phyloP scores from a whole-genome alignment of 139 green algal species.

The Chlorella sp. region DNA sequence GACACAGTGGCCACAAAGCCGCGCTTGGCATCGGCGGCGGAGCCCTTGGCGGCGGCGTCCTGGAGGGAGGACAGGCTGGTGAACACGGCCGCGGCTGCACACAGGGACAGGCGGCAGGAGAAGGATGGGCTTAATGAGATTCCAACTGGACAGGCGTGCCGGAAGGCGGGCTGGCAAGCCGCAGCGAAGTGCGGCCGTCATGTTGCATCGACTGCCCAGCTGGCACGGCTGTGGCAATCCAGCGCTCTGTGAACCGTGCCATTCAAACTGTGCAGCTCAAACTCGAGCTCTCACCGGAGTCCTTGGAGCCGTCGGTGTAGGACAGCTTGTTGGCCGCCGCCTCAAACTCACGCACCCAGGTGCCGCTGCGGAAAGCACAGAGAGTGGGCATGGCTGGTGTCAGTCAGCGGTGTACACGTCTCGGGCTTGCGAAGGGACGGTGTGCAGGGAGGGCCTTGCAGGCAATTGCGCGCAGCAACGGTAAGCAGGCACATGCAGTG shows the following conservation, averaged over 20 bases:
- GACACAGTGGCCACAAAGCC: slow-evolving; percentile 56
- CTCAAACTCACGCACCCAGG: slow-evolving; percentile 62
- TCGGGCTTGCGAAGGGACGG: too few relatives aligned
- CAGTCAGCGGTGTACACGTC: too few relatives aligned
- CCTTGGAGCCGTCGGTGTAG: slow-evolving; percentile 6
- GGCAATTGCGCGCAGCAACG: too few relatives aligned
- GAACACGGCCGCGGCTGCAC: background rate
- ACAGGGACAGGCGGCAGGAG: too few relatives aligned
- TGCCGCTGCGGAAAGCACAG: slow-evolving; percentile 27
- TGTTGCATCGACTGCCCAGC: too few relatives aligned
- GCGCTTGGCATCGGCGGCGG: slow-evolving; percentile 52
- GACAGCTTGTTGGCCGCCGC: slow-evolving; percentile 23
- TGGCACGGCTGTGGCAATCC: too few relatives aligned
- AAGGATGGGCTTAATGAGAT: background rate
- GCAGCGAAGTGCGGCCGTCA: too few relatives aligned
- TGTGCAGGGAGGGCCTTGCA: too few relatives aligned
- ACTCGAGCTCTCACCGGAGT: background rate
- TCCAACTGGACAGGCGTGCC: too few relatives aligned
- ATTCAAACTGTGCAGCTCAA: background rate
- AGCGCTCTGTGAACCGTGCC: background rate
- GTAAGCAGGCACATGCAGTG: too few relatives aligned
- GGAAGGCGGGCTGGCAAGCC: too few relatives aligned
- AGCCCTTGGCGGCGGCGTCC: slow-evolving; percentile 19
- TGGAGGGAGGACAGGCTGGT: slow-evolving; percentile 47
- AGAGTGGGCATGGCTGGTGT: background rate